These are phyloP conservation scores for Tetrastigma voinierianum DNA, from an alignment of 164 flowering plant genomes.

Conservation along the genomic window DNA sequence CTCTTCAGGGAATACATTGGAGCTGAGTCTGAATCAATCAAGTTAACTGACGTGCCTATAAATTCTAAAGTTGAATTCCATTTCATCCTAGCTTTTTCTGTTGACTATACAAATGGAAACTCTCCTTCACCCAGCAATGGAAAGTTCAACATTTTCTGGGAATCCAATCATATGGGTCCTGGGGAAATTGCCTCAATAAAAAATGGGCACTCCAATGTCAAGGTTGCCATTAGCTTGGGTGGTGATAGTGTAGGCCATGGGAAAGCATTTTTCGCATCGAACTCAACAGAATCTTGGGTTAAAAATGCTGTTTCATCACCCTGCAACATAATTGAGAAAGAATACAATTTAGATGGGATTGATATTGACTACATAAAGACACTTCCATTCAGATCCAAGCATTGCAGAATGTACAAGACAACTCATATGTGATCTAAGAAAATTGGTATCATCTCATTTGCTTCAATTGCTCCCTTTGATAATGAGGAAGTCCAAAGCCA, in stretches of 20 bases:
- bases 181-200: slow-evolving; percentile 29
- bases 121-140: slow-evolving; percentile 22
- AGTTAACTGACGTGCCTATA: too few species aligned
- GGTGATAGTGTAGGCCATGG: slow-evolving; percentile 5
- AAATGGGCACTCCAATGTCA: slow-evolving; percentile 1
- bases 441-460: not conserved
- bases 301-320: slow-evolving; percentile 10
- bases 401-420: slow-evolving; percentile 8
- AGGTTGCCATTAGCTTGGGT: slow-evolving; percentile 10
- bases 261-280: slow-evolving; percentile 4
- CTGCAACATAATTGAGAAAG: not conserved
- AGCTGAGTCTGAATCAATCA: slow-evolving; percentile 37
- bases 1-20: slow-evolving; percentile 65
- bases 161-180: slow-evolving; percentile 38
- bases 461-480: not conserved
- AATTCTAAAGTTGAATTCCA: slow-evolving; percentile 14
- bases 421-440: slow-evolving; percentile 2
- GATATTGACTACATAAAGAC: slow-evolving; percentile 12
- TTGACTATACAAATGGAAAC: not conserved
- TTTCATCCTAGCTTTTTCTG: not conserved
- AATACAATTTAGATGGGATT: slow-evolving; percentile 6
- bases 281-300: slow-evolving; percentile 27
- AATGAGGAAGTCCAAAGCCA: slow-evolving; percentile 7
- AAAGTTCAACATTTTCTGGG: slow-evolving; percentile 56
- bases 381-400: not conserved